These are phyloP conservation scores for Eutypa lata DNA, from an alignment of 2,329 filamentous ascomycete genomes.

Conservation along the genomic window DNA sequence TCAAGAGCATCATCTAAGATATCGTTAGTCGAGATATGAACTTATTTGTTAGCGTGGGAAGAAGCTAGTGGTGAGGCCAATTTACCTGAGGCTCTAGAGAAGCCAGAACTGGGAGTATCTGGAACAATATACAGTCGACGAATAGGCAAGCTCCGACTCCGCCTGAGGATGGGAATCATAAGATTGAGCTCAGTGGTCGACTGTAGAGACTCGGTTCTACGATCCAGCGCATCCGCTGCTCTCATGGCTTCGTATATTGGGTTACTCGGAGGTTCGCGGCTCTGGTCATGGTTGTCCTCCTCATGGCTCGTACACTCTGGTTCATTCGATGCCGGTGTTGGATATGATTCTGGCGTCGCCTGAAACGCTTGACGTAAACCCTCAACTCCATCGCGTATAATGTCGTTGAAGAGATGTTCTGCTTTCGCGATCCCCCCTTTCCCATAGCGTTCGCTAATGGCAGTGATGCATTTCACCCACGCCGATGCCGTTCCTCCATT, in stretches of 20 bases:
- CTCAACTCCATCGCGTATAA: conserved; percentile 48
- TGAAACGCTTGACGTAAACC: conserved; percentile 27
- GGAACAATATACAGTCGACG: conserved; percentile 38
- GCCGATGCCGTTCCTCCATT: conserved; percentile 57
- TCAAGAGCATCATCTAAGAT: neutral
- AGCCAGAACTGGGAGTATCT: neutral
- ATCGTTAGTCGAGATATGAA: neutral
- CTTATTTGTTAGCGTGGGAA: neutral
- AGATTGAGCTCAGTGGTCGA: conserved; percentile 46
- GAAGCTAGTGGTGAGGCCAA: neutral
- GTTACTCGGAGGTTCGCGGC: conserved; percentile 33
- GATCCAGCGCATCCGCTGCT: conserved; percentile 56
- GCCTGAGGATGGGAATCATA: conserved; percentile 34
- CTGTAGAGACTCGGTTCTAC: conserved; percentile 53
- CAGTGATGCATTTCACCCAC: conserved; percentile 50
- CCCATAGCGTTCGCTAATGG: conserved; percentile 52
- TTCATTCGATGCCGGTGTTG: conserved; percentile 3
- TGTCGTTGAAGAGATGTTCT: conserved; percentile 46
- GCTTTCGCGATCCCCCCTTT: conserved; percentile 48
- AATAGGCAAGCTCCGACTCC: conserved; percentile 49
- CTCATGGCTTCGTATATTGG: conserved; percentile 55
- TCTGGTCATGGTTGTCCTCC: conserved; percentile 4
- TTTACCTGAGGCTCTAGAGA: conserved; percentile 25
- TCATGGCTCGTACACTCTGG: conserved; percentile 14
- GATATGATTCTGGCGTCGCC: conserved; percentile 2